A percentile compares a stretch with the other conserved stretches of the same genome.
Evolutionary conservation across 177 flowering plant genomes (phyloP).

Genomic region (Tripterygium wilfordii): DNA sequence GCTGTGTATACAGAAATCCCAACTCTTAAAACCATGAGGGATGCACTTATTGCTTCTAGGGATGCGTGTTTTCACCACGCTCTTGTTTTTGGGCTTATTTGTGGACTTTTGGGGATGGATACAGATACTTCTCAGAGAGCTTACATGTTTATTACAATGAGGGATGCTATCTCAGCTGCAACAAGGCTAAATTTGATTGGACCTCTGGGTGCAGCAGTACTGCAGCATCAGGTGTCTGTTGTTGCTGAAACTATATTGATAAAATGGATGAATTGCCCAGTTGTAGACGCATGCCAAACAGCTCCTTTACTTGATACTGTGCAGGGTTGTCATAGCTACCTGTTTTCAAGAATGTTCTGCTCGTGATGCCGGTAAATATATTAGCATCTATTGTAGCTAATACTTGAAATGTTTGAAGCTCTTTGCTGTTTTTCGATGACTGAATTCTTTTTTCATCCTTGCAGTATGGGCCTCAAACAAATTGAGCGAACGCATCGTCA

Average conservation of each 20-base stretch:
- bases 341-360: constrained; percentile 84
- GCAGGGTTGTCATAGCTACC: constrained; percentile 86
- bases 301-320: constrained; percentile 76
- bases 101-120: constrained; percentile 72
- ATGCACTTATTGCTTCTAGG: constrained; percentile 28
- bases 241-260: constrained; percentile 58
- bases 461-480: too few relatives aligned
- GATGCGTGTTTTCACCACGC: constrained; percentile 70
- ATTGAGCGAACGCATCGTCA: too few relatives aligned
- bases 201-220: constrained; percentile 75
- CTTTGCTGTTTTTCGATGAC: not conserved
- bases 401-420: too few relatives aligned
- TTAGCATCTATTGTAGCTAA: too few relatives aligned
- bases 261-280: constrained; percentile 66
- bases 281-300: constrained; percentile 86
- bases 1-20: constrained; percentile 66
- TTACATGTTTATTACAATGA: constrained; percentile 78
- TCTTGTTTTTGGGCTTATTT: constrained; percentile 79
- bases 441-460: too few relatives aligned
- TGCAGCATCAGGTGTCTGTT: constrained; percentile 78
- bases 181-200: constrained; percentile 92
- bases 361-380: constrained; percentile 27
- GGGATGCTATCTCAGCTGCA: constrained; percentile 90
- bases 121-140: constrained; percentile 60
- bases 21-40: constrained; percentile 59